Evolutionary conservation across 164 flowering plant genomes (phyloP).

Genomic region (Pachysandra terminalis): DNA sequence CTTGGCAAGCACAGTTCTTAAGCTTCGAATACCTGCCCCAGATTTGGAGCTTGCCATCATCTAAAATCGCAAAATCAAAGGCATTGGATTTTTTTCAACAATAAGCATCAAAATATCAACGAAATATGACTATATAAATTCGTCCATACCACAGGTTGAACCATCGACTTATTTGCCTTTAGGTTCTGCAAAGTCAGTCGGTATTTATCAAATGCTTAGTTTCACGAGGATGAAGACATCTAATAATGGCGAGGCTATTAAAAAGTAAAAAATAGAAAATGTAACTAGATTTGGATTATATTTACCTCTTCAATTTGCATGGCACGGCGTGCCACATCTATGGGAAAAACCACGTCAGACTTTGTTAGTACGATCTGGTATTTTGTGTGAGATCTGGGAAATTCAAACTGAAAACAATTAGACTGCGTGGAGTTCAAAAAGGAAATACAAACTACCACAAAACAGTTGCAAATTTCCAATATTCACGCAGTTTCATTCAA

Average conservation of each 20-base stretch:
- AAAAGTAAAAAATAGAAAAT: not conserved
- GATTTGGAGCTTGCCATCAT: slow-evolving; percentile 97
- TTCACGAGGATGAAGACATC: not conserved
- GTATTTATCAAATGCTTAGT: slow-evolving; percentile 2
- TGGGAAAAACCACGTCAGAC: slow-evolving; percentile 83
- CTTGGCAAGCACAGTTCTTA: slow-evolving; percentile 70
- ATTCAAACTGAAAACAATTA: not conserved
- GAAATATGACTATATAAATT: not conserved
- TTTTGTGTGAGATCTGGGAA: slow-evolving; percentile 72
- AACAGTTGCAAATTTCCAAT: too few species aligned
- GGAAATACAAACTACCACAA: not conserved
- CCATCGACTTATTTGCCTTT: slow-evolving; percentile 58
- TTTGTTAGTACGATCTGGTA: slow-evolving; percentile 91
- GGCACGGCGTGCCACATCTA: slow-evolving; percentile 94
- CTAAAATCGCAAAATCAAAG: slow-evolving; percentile 21
- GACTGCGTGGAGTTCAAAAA: not conserved
- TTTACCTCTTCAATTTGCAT: slow-evolving; percentile 94
- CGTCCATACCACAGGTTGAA: slow-evolving; percentile 77
- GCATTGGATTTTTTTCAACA: not conserved
- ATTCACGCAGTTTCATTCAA: too few species aligned
- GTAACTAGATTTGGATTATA: not conserved
- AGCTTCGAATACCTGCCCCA: slow-evolving; percentile 83
- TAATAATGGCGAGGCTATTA: not conserved
- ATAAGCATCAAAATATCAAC: too few species aligned
- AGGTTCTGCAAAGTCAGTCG: slow-evolving; percentile 56